Evolutionary conservation across 164 flowering plant genomes (phyloP).

Genomic region (Brasenia schreberi): DNA sequence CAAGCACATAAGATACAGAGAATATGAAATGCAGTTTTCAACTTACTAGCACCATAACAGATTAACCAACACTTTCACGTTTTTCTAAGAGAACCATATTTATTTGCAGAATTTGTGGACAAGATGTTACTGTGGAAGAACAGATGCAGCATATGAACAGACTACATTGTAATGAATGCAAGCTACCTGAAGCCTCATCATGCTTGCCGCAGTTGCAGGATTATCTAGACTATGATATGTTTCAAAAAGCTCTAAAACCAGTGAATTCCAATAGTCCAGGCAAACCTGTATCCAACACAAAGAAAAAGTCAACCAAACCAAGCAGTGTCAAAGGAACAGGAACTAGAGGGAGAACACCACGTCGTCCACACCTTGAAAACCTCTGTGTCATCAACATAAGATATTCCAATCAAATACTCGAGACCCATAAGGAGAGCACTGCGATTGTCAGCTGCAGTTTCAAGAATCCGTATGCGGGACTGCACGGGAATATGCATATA

Average conservation of each 20-base stretch:
- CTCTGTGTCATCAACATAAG: constrained; percentile 96
- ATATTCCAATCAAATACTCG: constrained; percentile 81
- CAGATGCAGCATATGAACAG: too few relatives aligned
- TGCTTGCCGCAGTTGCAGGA: constrained; percentile 52
- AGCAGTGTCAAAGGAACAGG: neutral
- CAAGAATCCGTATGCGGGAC: constrained; percentile 82
- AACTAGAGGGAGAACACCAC: neutral
- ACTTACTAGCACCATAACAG: too few relatives aligned
- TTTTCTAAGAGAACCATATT: too few relatives aligned
- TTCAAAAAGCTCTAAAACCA: constrained; percentile 82
- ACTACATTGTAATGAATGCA: neutral
- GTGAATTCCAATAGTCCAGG: constrained; percentile 93
- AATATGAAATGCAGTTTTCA: too few relatives aligned
- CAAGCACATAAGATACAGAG: too few relatives aligned
- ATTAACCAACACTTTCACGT: too few relatives aligned
- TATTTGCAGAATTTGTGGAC: too few relatives aligned
- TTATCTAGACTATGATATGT: constrained; percentile 61
- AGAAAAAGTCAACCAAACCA: neutral
- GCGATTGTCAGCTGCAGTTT: constrained; percentile 51
- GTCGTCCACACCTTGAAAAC: constrained; percentile 67
- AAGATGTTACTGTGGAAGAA: too few relatives aligned
- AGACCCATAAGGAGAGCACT: constrained; percentile 72
- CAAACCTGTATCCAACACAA: constrained; percentile 52
- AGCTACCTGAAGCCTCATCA: constrained; percentile 85
- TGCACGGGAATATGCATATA: constrained; percentile 18